Evolutionary conservation across 495 filamentous ascomycete genomes (phyloP).

Genomic region (Xylaria palmicola): DNA sequence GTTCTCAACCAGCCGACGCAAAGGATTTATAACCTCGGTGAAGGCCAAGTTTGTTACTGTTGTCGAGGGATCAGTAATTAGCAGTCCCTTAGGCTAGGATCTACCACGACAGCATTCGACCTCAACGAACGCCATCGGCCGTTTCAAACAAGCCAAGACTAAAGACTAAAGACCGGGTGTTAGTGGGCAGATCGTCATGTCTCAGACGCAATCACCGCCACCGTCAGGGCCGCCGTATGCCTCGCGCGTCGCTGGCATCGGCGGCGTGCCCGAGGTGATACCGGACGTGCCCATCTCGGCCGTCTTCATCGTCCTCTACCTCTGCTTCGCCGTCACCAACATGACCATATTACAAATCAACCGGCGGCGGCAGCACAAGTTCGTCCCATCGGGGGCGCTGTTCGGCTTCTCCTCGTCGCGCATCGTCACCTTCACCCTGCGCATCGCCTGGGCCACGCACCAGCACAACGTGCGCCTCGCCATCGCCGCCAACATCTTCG

Average conservation of each 20-base stretch:
- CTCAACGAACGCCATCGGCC: no score
- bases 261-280: slow-evolving; percentile 53
- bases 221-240: slow-evolving; percentile 34
- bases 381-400: slow-evolving; percentile 63
- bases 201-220: neutral
- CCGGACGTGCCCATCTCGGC: slow-evolving; percentile 66
- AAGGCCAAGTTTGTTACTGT: no score
- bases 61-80: no score
- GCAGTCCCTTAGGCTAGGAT: no score
- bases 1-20: no score
- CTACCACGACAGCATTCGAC: no score
- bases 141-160: no score
- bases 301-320: slow-evolving; percentile 68
- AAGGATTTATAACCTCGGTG: no score
- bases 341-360: slow-evolving; percentile 69
- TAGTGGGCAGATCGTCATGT: no score
- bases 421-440: slow-evolving; percentile 61
- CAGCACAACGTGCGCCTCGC: slow-evolving; percentile 55
- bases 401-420: slow-evolving; percentile 84
- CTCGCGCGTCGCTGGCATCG: slow-evolving; percentile 50
- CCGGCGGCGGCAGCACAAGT: slow-evolving; percentile 59
- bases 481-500: slow-evolving; percentile 74
- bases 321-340: slow-evolving; percentile 56
- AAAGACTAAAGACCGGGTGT: no score
- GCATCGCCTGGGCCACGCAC: slow-evolving; percentile 59